A percentile compares a stretch with the other conserved stretches of the same genome.
These are phyloP conservation scores for Arctostaphylos glauca DNA, from an alignment of 148 eudicot genomes.

Conservation along the genomic window DNA sequence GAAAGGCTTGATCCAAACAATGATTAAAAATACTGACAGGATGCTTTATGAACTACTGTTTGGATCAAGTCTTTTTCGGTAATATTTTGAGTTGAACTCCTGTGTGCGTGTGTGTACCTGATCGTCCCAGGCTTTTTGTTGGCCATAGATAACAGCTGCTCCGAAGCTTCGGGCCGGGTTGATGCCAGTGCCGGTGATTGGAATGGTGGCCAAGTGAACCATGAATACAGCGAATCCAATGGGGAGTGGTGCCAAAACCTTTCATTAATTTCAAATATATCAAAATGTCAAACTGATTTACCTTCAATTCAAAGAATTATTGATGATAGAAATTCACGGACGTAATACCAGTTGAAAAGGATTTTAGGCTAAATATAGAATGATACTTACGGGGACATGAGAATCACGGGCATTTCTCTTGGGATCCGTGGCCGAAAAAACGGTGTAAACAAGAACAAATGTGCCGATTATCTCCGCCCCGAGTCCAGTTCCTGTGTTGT, in stretches of 20 bases:
- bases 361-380: background rate
- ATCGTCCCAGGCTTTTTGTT: background rate
- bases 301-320: too few species aligned
- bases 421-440: constrained; percentile 3
- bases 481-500: background rate
- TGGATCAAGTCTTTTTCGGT: too few species aligned
- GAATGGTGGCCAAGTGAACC: constrained; percentile 8
- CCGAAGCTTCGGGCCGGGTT: constrained; percentile 7
- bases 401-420: constrained; percentile 5
- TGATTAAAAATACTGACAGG: too few species aligned
- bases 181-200: constrained; percentile 1
- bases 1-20: too few species aligned
- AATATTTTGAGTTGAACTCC: too few species aligned
- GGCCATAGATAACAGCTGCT: background rate
- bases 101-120: background rate
- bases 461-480: constrained; percentile 3
- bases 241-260: constrained; percentile 6
- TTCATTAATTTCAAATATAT: background rate
- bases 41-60: too few species aligned
- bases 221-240: background rate
- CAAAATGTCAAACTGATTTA: too few species aligned
- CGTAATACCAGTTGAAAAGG: too few species aligned
- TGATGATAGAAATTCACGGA: too few species aligned
- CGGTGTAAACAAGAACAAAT: background rate
- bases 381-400: background rate